phyloP scores from a whole-genome alignment of 164 flowering plant genomes.

The Magnolia kwangsiensis region DNA sequence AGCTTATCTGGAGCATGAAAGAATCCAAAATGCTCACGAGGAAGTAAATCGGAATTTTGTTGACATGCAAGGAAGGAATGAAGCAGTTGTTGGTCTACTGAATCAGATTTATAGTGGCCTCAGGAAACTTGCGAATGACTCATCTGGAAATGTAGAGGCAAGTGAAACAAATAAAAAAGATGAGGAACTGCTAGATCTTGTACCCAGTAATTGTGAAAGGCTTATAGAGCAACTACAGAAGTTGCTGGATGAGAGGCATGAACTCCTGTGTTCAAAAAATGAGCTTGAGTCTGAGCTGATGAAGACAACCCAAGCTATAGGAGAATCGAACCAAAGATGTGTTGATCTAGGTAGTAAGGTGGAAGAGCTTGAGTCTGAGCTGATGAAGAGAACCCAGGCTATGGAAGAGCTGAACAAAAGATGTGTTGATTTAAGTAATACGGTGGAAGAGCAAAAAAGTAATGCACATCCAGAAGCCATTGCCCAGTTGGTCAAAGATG shows the following conservation, averaged over 20 bases:
- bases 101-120: constrained; percentile 42
- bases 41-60: constrained; percentile 37
- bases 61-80: constrained; percentile 40
- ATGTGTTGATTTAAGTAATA: constrained; percentile 23
- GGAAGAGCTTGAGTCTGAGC: constrained; percentile 24
- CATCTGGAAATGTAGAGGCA: constrained; percentile 25
- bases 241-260: constrained; percentile 43
- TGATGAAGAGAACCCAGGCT: constrained; percentile 29
- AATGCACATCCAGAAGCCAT: constrained; percentile 18
- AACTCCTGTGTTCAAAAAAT: constrained; percentile 38
- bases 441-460: not conserved
- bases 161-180: constrained; percentile 18
- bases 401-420: constrained; percentile 42
- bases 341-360: constrained; percentile 18
- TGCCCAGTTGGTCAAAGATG: constrained; percentile 41
- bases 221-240: constrained; percentile 40
- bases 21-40: constrained; percentile 25
- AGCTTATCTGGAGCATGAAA: constrained; percentile 36
- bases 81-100: constrained; percentile 35
- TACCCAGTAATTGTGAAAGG: constrained; percentile 27
- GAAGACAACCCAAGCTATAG: constrained; percentile 25
- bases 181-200: constrained; percentile 33
- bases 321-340: constrained; percentile 37
- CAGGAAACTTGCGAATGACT: constrained; percentile 29
- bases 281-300: constrained; percentile 47